A percentile compares a stretch with the other conserved stretches of the same genome.
These are phyloP conservation scores for Irpex sp. DNA, from an alignment of 1,284 basidiomycete species.

Conservation along the genomic window DNA sequence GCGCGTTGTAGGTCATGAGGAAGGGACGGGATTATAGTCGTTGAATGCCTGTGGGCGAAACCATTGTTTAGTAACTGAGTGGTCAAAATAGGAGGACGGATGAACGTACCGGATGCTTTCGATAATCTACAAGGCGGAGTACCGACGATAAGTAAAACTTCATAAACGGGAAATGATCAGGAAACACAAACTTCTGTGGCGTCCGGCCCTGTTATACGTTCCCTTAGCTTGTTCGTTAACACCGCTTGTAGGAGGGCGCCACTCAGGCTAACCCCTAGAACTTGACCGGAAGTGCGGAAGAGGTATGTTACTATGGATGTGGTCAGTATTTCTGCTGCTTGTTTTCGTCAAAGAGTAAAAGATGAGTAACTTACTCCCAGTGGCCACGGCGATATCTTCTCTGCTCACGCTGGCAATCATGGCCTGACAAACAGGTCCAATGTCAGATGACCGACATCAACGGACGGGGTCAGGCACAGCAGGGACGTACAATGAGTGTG, in stretches of 20 bases:
- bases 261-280: conserved; percentile 82
- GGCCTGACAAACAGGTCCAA: conserved; percentile 43
- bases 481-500: conserved; percentile 67
- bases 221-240: conserved; percentile 62
- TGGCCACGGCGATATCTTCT: conserved; percentile 84
- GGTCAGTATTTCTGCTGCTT: not conserved
- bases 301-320: conserved; percentile 78
- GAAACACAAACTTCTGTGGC: conserved; percentile 53
- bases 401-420: conserved; percentile 80
- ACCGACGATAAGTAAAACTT: not conserved
- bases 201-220: conserved; percentile 71
- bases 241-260: conserved; percentile 80
- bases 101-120: conserved; percentile 58
- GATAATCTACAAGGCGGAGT: conserved; percentile 50
- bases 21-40: conserved; percentile 74
- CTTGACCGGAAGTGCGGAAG: conserved; percentile 88
- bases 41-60: conserved; percentile 61
- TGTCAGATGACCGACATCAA: not conserved
- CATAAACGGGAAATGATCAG: not conserved
- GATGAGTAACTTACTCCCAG: conserved; percentile 63
- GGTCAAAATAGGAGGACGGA: not conserved
- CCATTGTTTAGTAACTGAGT: not conserved
- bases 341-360: not conserved
- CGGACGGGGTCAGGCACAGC: not conserved
- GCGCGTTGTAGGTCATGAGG: conserved; percentile 56